Evolutionary conservation across 768 basidiomycete genomes (phyloP).

Genomic region (Boletus reticuloceps): DNA sequence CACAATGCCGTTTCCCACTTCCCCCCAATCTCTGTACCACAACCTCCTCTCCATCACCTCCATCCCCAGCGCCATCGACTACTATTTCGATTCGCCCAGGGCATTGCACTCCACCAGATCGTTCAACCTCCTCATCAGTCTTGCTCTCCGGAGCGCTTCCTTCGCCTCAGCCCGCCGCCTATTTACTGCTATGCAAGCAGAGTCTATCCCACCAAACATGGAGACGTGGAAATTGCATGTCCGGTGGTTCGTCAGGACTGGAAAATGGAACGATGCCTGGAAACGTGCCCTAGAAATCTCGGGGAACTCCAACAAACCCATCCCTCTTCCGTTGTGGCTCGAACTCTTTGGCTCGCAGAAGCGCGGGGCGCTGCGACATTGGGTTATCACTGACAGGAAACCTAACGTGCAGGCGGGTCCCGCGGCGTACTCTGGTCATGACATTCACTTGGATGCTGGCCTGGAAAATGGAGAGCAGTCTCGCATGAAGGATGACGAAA

Average conservation of each 20-base stretch:
- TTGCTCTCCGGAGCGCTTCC: slow-evolving; percentile 51
- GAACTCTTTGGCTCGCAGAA: slow-evolving; percentile 54
- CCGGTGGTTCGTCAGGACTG: slow-evolving; percentile 55
- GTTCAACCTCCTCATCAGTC: slow-evolving; percentile 43
- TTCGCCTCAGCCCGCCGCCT: slow-evolving; percentile 47
- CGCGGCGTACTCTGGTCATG: too few relatives aligned
- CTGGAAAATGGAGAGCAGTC: not conserved
- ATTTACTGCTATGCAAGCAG: slow-evolving; percentile 45
- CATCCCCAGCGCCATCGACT: slow-evolving; percentile 16
- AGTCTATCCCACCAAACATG: slow-evolving; percentile 41
- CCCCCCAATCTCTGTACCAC: slow-evolving; percentile 29
- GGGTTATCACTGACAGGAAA: slow-evolving; percentile 6
- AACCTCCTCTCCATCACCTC: slow-evolving; percentile 25
- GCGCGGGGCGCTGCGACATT: slow-evolving; percentile 31
- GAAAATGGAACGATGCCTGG: slow-evolving; percentile 61
- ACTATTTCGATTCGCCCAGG: slow-evolving; percentile 27
- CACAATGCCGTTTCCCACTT: too few relatives aligned
- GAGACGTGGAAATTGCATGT: slow-evolving; percentile 58
- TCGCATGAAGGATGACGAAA: not conserved
- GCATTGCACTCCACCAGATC: slow-evolving; percentile 38
- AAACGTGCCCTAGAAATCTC: slow-evolving; percentile 31
- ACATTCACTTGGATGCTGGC: not conserved
- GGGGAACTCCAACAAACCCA: slow-evolving; percentile 5
- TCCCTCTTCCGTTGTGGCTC: slow-evolving; percentile 54
- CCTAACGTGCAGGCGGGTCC: not conserved